phyloP scores from a whole-genome alignment of 2,329 filamentous ascomycete genomes.

The Ampelomyces quisqualis region DNA sequence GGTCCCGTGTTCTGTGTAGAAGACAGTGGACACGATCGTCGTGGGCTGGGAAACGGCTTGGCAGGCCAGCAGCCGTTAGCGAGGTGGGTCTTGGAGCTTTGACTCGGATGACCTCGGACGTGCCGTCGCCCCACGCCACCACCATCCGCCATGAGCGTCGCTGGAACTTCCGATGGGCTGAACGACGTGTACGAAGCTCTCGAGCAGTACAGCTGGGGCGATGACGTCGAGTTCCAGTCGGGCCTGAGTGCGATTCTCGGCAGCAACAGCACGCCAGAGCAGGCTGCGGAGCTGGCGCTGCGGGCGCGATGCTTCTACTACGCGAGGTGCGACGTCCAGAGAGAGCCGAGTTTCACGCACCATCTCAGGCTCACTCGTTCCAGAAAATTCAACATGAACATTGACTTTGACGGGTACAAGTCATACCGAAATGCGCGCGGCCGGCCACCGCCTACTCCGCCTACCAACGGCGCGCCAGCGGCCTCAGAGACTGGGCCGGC shows the following conservation, averaged over 20 bases:
- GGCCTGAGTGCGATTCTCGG: conserved; percentile 67
- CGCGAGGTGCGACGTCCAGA: conserved; percentile 46
- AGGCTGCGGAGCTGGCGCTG: conserved; percentile 8
- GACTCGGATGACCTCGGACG: conserved; percentile 3
- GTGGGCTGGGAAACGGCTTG: conserved; percentile 21
- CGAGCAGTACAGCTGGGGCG: conserved; percentile 66
- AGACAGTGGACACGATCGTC: conserved; percentile 12
- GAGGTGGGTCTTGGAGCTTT: conserved; percentile 13
- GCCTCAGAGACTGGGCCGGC: conserved; percentile 7
- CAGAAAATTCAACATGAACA: conserved; percentile 49
- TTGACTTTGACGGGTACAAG: conserved; percentile 70
- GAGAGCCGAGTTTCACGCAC: neutral
- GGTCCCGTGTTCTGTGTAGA: conserved; percentile 11
- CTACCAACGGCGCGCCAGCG: conserved; percentile 19
- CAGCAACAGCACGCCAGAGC: conserved; percentile 49
- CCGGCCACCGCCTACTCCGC: conserved; percentile 22
- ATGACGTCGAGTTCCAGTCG: conserved; percentile 68
- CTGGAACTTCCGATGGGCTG: conserved; percentile 21
- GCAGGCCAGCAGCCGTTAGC: conserved; percentile 14
- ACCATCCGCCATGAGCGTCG: conserved; percentile 27
- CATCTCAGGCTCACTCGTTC: conserved; percentile 5
- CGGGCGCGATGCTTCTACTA: conserved; percentile 69
- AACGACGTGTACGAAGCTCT: conserved; percentile 58
- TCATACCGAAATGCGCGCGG: conserved; percentile 55
- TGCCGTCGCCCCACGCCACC: conserved; percentile 24